A percentile compares a stretch with the other conserved stretches of the same genome.
These are phyloP conservation scores for Leishmania arabica DNA, from an alignment of 208 protist genomes.

Conservation along the genomic window DNA sequence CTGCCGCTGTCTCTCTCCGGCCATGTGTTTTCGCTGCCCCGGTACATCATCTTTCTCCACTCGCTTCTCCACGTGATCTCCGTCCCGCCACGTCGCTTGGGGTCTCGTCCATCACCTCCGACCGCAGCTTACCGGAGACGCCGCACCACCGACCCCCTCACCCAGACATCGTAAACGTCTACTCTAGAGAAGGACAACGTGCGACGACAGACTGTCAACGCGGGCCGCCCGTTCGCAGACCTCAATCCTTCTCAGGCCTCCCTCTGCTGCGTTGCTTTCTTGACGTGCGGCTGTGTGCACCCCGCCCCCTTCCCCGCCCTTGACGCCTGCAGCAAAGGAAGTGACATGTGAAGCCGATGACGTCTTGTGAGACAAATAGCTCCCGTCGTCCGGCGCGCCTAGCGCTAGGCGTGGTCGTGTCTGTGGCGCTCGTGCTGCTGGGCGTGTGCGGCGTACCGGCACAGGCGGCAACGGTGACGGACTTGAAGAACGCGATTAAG, in stretches of 20 bases:
- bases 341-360: not conserved
- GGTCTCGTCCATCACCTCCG: not conserved
- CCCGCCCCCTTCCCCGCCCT: not conserved
- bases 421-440: not conserved
- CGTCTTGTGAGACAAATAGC: not conserved
- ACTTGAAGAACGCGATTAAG: conserved; percentile 10
- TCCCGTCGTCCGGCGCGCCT: not conserved
- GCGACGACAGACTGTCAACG: not conserved
- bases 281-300: not conserved
- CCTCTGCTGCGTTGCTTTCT: not conserved
- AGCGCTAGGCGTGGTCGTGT: not conserved
- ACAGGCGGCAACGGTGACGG: conserved; percentile 15
- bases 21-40: not conserved
- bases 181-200: not conserved
- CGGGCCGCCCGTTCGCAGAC: not conserved
- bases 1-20: not conserved
- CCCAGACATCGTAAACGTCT: not conserved
- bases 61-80: not conserved
- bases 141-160: not conserved
- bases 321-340: not conserved
- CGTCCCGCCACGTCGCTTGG: not conserved
- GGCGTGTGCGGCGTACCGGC: conserved; percentile 2
- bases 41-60: not conserved
- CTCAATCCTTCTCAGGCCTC: not conserved
- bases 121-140: not conserved